Base-by-base conservation (phyloP, 148 eudicot species). In the Amaranthus cruentus region DNA sequence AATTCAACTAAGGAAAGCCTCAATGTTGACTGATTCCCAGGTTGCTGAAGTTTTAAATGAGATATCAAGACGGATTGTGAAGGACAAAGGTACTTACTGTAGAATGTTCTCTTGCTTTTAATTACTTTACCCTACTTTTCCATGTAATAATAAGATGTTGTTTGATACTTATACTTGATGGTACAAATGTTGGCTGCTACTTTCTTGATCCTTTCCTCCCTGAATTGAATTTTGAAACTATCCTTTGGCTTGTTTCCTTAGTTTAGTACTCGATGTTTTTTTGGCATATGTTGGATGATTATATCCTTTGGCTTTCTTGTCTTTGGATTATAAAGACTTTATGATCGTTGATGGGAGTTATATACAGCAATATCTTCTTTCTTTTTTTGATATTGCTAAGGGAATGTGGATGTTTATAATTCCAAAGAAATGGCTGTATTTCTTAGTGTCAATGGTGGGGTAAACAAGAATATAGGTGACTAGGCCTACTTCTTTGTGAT, bases 1-100 rank as follows among this genome's bases (percentile, higher is more conserved):
- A 72, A 91, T 91, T 79, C 86, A 88, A 59, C 90, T 95, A 3
- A 83, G 96, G 73, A 87, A 91, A 88, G 85, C 90, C 38, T 84
- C 97, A 53, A 46, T 58, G 72, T 71, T 95, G 79, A 83, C 81
- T 57, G 96, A 90, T 65, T 82, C 89, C 47, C 83, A 88, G 70
- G 89, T 88, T 77, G 87, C 96, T 79, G 88, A 83, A 73, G 80
- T 87, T 74, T 60, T 95, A 43, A 91, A 91, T 82, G 97, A 91
- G n/a, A 86, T 95, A 43, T 91, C 97, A 56, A 81, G 84, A 52
- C 81, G 97, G 73, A 89, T 90, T 77, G 97, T 91, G 59, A 85
- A 86, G 74, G 93, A 91, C 82, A 88, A 95, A 87, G 98, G 98
- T 90, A 50, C 2, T 50, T 58, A 18, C 2, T 47, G 5, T 3